Conservation (phyloP, 108 stramenopile species). For the Nitzschia sp. region DNA sequence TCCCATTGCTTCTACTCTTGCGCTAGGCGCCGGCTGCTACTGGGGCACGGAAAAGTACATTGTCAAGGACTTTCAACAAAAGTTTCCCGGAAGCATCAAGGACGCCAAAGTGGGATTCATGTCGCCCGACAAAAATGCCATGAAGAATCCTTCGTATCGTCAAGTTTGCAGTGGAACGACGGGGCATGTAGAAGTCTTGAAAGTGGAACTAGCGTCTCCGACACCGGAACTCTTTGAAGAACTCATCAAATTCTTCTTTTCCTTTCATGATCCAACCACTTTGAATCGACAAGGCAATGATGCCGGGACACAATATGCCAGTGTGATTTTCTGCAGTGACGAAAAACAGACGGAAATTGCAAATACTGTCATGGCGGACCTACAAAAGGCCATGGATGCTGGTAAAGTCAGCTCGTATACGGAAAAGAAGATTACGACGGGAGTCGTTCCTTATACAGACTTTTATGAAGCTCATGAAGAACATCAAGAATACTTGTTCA, state of each 20-base stretch:
- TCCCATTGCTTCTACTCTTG: slow-evolving; percentile 36
- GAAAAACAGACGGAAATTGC: slow-evolving; percentile 64
- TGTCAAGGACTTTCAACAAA: slow-evolving; percentile 58
- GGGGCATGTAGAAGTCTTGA: slow-evolving; percentile 76
- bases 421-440: slow-evolving; percentile 41
- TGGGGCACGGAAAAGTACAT: slow-evolving; percentile 85
- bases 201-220: slow-evolving; percentile 45
- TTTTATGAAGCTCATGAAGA: slow-evolving; percentile 77
- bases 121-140: slow-evolving; percentile 49
- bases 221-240: slow-evolving; percentile 54
- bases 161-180: slow-evolving; percentile 67
- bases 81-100: slow-evolving; percentile 44
- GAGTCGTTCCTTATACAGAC: slow-evolving; percentile 36
- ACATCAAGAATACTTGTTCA: slow-evolving; percentile 76
- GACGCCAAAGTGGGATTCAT: slow-evolving; percentile 72
- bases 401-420: slow-evolving; percentile 43
- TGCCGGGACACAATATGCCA: slow-evolving; percentile 85
- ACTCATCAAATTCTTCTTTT: slow-evolving; percentile 80
- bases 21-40: slow-evolving; percentile 74
- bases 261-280: slow-evolving; percentile 89
- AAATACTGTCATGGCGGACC: slow-evolving; percentile 55
- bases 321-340: slow-evolving; percentile 68
- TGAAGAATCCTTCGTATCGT: slow-evolving; percentile 64
- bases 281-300: slow-evolving; percentile 90
- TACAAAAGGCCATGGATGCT: slow-evolving; percentile 40